phyloP scores from a whole-genome alignment of 2,329 filamentous ascomycete species.

The Cladobotryum mycophilum region DNA sequence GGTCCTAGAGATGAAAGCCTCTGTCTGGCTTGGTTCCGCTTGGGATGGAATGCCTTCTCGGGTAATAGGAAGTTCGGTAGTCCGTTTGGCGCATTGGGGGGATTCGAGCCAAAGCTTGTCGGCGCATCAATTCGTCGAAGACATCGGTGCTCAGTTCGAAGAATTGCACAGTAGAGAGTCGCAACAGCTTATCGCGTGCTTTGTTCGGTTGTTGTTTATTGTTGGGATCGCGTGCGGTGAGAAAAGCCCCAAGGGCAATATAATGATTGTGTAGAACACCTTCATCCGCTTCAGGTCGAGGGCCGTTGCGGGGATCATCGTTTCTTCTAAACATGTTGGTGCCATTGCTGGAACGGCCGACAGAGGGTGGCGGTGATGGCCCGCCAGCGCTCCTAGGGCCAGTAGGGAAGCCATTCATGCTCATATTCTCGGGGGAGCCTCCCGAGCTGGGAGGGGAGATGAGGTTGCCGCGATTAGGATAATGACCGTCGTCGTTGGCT shows the following conservation, averaged over 20 bases:
- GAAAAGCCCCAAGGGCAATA: conserved; percentile 66
- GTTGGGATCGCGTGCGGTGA: conserved; percentile 71
- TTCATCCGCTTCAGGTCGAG: conserved; percentile 48
- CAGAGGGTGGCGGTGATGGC: conserved; percentile 81
- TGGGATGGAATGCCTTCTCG: conserved; percentile 88
- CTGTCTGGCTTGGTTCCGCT: conserved; percentile 94
- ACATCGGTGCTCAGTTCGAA: conserved; percentile 97
- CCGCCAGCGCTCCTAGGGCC: conserved; percentile 52
- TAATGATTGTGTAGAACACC: conserved; percentile 73
- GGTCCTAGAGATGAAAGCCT: conserved; percentile 86
- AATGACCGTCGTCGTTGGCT: conserved; percentile 46
- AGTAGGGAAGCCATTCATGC: conserved; percentile 55
- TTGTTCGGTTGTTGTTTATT: conserved; percentile 72
- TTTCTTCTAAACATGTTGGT: conserved; percentile 62
- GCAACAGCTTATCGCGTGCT: conserved; percentile 87
- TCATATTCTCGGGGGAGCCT: conserved; percentile 48
- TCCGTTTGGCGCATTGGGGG: conserved; percentile 46
- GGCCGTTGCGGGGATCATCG: conserved; percentile 60
- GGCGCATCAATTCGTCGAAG: conserved; percentile 85
- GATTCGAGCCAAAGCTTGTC: conserved; percentile 61
- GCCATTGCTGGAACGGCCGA: conserved; percentile 79
- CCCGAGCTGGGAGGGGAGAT: conserved; percentile 65
- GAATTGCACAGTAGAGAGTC: conserved; percentile 87
- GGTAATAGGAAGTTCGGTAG: conserved; percentile 72
- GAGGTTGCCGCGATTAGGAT: conserved; percentile 52